A percentile compares a stretch with the other conserved stretches of the same genome.
These are phyloP conservation scores for Peronosclerospora sorghi DNA, from an alignment of 352 stramenopile genomes.

Conservation along the genomic window DNA sequence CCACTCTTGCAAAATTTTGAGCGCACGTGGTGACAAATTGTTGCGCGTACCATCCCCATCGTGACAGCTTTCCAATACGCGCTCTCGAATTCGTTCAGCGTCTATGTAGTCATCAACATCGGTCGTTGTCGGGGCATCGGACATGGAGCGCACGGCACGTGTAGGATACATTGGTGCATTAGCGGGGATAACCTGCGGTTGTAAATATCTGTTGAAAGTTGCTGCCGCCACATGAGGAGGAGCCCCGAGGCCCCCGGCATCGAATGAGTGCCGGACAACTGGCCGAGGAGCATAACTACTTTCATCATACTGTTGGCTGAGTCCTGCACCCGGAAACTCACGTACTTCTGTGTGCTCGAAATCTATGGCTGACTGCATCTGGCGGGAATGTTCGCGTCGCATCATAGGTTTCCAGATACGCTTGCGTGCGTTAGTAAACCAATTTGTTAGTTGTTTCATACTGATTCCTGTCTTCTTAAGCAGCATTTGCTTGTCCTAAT, in stretches of 20 bases:
- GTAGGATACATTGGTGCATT: conserved; percentile 26
- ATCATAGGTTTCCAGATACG: conserved; percentile 87
- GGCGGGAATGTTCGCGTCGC: conserved; percentile 67
- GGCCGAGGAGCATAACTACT: conserved; percentile 34
- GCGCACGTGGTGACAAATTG: conserved; percentile 47
- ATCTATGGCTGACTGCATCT: conserved; percentile 64
- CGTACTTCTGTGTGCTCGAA: conserved; percentile 45
- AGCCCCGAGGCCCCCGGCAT: conserved; percentile 43
- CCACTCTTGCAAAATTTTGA: conserved; percentile 76
- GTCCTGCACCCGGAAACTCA: conserved; percentile 22
- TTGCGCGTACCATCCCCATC: conserved; percentile 30
- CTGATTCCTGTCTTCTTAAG: conserved; percentile 84
- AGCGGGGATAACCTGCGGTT: conserved; percentile 16
- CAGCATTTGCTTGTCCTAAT: conserved; percentile 82
- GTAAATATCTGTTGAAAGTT: conserved; percentile 21
- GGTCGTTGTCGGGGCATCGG: conserved; percentile 34
- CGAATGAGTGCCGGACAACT: conserved; percentile 53
- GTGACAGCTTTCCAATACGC: conserved; percentile 32
- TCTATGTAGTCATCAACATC: conserved; percentile 62
- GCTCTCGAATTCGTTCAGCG: conserved; percentile 53
- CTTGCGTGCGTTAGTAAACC: conserved; percentile 85
- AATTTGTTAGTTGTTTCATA: conserved; percentile 88
- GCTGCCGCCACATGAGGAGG: conserved; percentile 12
- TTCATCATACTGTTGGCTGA: conserved; percentile 18
- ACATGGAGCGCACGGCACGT: conserved; percentile 50